phyloP scores from a whole-genome alignment of 2,329 filamentous ascomycete species.

The Colletotrichum destructivum region DNA sequence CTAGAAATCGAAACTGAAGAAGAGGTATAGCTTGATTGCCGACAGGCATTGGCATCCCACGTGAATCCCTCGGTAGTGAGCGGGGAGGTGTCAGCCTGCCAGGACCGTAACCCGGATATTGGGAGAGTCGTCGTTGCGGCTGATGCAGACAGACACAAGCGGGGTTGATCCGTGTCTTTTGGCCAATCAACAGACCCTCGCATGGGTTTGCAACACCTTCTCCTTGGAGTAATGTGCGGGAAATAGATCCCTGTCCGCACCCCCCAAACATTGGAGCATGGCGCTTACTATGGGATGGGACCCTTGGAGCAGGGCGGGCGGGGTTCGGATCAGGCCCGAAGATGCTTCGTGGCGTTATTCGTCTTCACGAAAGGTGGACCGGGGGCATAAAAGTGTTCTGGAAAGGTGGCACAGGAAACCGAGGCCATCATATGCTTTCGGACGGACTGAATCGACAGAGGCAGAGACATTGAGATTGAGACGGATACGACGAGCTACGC shows the following conservation, averaged over 20 bases:
- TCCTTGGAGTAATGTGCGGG: constrained; percentile 7
- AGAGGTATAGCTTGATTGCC: not conserved
- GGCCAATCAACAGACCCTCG: not conserved
- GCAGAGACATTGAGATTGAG: not conserved
- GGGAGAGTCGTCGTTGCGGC: not conserved
- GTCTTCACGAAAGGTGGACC: not conserved
- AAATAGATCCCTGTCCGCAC: not conserved
- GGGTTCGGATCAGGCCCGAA: too few relatives aligned
- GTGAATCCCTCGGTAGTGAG: not conserved
- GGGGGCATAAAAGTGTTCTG: not conserved
- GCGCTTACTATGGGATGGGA: not conserved
- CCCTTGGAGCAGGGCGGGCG: too few relatives aligned
- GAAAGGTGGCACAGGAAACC: not conserved
- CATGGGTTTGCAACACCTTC: not conserved
- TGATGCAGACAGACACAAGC: not conserved
- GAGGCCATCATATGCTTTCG: not conserved
- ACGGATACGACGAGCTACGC: not conserved
- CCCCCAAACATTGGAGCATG: not conserved
- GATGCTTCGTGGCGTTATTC: not conserved
- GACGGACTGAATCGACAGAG: not conserved
- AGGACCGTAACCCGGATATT: not conserved
- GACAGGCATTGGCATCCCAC: not conserved
- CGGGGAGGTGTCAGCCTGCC: not conserved
- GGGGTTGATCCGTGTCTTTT: not conserved
- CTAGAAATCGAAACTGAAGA: not conserved